These are phyloP conservation scores for Aquilaria malaccensis DNA, from an alignment of 345 rosid genomes.

Conservation along the genomic window DNA sequence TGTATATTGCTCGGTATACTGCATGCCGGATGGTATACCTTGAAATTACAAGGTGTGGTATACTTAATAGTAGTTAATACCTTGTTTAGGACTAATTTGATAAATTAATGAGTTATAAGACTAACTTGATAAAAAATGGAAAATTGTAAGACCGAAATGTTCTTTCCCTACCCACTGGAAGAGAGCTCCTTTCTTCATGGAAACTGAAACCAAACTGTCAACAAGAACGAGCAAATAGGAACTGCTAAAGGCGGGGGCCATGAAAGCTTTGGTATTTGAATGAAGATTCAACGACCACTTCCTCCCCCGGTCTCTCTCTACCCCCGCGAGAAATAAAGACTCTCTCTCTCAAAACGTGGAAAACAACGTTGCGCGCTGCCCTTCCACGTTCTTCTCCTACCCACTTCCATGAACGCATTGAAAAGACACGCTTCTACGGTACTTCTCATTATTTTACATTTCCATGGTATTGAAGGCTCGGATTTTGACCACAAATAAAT, in stretches of 20 bases:
- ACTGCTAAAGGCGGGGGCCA: not conserved
- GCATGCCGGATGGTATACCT: too few species aligned
- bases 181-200: too few species aligned
- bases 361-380: not conserved
- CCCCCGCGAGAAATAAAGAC: not conserved
- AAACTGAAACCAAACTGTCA: too few species aligned
- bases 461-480: not conserved
- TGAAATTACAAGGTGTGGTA: too few species aligned
- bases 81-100: too few species aligned
- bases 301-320: not conserved
- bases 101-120: too few species aligned
- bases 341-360: slow-evolving; percentile 13
- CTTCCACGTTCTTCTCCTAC: slow-evolving; percentile 16
- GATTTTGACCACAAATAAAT: not conserved
- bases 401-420: slow-evolving; percentile 15
- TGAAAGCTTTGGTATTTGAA: not conserved
- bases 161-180: too few species aligned
- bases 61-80: too few species aligned
- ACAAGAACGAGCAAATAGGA: not conserved
- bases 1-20: too few species aligned
- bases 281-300: too few species aligned
- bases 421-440: slow-evolving; percentile 20
- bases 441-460: not conserved
- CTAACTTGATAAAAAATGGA: too few species aligned
- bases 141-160: too few species aligned